These are phyloP conservation scores for Diophrys sp. DNA, from an alignment of 73 alveolate species.

Conservation along the genomic window DNA sequence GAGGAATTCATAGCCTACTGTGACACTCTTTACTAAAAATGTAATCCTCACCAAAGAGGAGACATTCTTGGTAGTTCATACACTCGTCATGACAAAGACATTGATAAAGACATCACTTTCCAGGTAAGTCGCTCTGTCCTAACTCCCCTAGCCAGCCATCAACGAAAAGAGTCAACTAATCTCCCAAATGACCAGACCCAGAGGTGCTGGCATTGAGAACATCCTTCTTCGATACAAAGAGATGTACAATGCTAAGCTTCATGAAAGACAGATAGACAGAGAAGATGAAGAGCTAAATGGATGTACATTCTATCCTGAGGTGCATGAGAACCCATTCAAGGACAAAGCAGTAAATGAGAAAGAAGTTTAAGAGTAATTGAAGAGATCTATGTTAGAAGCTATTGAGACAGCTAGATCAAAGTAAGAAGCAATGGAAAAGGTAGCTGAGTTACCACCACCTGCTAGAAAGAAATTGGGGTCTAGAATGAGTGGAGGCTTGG, in stretches of 20 bases:
- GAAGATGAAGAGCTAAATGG: not conserved
- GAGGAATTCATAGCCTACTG: not conserved
- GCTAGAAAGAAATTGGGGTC: no score
- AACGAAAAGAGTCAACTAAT: not conserved
- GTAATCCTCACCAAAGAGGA: not conserved
- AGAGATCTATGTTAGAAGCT: not conserved
- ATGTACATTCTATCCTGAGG: not conserved
- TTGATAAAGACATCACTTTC: not conserved
- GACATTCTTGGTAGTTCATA: not conserved
- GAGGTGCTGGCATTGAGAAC: not conserved
- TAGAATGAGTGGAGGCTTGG: no score
- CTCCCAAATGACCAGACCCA: not conserved
- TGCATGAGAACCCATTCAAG: not conserved
- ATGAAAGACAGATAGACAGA: not conserved
- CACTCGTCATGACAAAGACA: not conserved
- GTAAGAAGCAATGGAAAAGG: not conserved
- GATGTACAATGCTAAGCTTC: not conserved
- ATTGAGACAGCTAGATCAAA: not conserved
- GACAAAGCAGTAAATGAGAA: not conserved
- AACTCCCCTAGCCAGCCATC: not conserved
- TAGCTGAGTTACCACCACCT: not conserved
- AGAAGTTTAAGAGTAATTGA: not conserved
- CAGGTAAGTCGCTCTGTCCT: no score
- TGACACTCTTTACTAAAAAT: not conserved
- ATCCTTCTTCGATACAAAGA: not conserved